These are phyloP conservation scores for Ceratocystis albifundus DNA, from an alignment of 2,329 filamentous ascomycete genomes.

Conservation along the genomic window DNA sequence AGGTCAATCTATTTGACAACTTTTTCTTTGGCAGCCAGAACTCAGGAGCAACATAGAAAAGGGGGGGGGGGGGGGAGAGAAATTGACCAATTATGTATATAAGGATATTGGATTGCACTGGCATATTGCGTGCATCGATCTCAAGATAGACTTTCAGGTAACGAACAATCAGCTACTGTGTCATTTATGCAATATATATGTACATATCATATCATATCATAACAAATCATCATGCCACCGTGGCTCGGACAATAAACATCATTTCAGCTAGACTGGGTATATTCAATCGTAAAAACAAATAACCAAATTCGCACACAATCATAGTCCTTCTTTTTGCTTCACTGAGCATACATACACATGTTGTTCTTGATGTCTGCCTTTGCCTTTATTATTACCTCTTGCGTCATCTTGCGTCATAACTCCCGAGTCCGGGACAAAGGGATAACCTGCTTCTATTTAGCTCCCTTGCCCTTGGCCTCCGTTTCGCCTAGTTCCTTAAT, in stretches of 20 bases:
- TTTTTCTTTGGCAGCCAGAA: slow-evolving; percentile 57
- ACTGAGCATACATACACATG: background rate
- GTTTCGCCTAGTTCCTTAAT: slow-evolving; percentile 75
- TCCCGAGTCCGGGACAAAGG: background rate
- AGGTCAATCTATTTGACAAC: slow-evolving; percentile 57
- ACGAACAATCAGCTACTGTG: too few relatives aligned
- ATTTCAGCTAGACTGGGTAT: slow-evolving; percentile 3
- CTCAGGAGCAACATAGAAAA: slow-evolving; percentile 26
- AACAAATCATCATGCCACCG: background rate
- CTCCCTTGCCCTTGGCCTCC: slow-evolving; percentile 76
- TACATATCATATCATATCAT: background rate
- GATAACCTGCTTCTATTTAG: slow-evolving; percentile 44
- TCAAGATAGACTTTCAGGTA: background rate
- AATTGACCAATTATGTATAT: background rate
- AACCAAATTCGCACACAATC: slow-evolving; percentile 6
- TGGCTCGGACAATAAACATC: too few relatives aligned
- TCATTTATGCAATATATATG: background rate
- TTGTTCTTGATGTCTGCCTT: background rate
- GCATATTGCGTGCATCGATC: background rate
- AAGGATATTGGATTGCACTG: background rate
- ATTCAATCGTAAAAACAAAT: slow-evolving; percentile 9
- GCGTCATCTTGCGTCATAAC: background rate
- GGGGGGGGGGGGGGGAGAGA: too few relatives aligned
- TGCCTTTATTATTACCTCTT: background rate
- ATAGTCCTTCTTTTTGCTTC: slow-evolving; percentile 6